These are phyloP conservation scores for Lomentospora prolificans DNA, from an alignment of 2,329 filamentous ascomycete genomes.

Conservation along the genomic window DNA sequence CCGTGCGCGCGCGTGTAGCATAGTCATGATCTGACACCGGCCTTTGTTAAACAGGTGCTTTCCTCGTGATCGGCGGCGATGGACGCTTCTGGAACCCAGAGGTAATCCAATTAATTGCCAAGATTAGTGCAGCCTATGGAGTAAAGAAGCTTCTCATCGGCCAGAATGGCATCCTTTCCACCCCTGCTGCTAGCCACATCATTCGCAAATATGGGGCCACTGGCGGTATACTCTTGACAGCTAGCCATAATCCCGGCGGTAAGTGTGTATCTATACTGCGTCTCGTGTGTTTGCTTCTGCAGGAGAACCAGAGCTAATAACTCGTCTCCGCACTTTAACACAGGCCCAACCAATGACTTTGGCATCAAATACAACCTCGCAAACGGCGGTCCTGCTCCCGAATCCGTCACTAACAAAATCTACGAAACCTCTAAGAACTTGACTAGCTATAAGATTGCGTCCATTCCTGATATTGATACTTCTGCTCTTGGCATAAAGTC, in stretches of 20 bases:
- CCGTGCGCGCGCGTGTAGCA: too few species aligned
- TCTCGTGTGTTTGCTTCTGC: not conserved
- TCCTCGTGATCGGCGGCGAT: constrained; percentile 95
- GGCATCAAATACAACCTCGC: constrained; percentile 99
- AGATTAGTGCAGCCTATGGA: constrained; percentile 92
- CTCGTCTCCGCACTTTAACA: not conserved
- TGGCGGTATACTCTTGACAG: constrained; percentile 91
- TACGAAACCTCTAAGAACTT: constrained; percentile 84
- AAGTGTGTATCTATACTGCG: constrained; percentile 23
- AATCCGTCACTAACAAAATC: constrained; percentile 97
- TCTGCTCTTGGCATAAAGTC: constrained; percentile 70
- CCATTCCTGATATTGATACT: constrained; percentile 81
- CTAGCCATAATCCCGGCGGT: constrained; percentile 98
- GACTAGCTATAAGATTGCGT: constrained; percentile 82
- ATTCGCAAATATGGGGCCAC: constrained; percentile 93
- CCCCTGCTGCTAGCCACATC: constrained; percentile 88
- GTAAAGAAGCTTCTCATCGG: constrained; percentile 98
- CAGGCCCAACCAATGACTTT: constrained; percentile 88
- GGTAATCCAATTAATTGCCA: constrained; percentile 91
- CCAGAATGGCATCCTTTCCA: constrained; percentile 92
- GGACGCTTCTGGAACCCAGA: constrained; percentile 96
- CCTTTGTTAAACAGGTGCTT: constrained; percentile 40
- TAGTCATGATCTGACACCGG: constrained; percentile 4
- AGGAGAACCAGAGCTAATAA: not conserved
- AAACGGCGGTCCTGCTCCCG: constrained; percentile 91